These are phyloP conservation scores for Aspergillus sp. DNA, from an alignment of 2,329 filamentous ascomycete species.

Conservation along the genomic window DNA sequence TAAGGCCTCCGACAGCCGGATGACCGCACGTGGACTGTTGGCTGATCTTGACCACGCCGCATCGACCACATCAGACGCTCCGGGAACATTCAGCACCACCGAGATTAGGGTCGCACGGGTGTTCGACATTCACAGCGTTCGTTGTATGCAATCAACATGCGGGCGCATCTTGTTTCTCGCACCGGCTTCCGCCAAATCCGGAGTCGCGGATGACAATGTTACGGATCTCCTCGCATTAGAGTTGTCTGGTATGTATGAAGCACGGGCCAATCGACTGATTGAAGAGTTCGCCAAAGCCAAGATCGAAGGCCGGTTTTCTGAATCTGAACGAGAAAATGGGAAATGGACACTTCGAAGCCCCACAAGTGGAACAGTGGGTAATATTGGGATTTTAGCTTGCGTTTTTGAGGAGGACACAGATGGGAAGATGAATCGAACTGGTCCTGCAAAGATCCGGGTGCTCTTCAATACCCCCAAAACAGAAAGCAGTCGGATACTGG, in stretches of 20 bases:
- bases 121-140: slow-evolving; percentile 61
- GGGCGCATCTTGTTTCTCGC: slow-evolving; percentile 33
- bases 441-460: slow-evolving; percentile 28
- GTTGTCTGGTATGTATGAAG: slow-evolving; percentile 69
- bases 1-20: slow-evolving; percentile 57
- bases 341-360: slow-evolving; percentile 73
- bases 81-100: slow-evolving; percentile 37
- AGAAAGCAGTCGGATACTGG: slow-evolving; percentile 22
- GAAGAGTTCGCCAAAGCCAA: slow-evolving; percentile 84
- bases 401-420: slow-evolving; percentile 39
- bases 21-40: slow-evolving; percentile 68
- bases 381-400: slow-evolving; percentile 45
- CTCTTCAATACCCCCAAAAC: slow-evolving; percentile 31
- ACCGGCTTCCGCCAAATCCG: slow-evolving; percentile 19
- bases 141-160: slow-evolving; percentile 51
- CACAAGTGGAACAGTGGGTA: slow-evolving; percentile 49
- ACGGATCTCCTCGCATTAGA: slow-evolving; percentile 59
- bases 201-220: slow-evolving; percentile 14
- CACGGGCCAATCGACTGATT: slow-evolving; percentile 65
- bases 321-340: slow-evolving; percentile 71
- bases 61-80: slow-evolving; percentile 38
- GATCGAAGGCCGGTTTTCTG: slow-evolving; percentile 76
- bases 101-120: slow-evolving; percentile 72
- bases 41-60: slow-evolving; percentile 80
- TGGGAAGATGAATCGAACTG: slow-evolving; percentile 45